Evolutionary conservation across 148 eudicot genomes (phyloP).

Genomic region (Diospyros lotus): DNA sequence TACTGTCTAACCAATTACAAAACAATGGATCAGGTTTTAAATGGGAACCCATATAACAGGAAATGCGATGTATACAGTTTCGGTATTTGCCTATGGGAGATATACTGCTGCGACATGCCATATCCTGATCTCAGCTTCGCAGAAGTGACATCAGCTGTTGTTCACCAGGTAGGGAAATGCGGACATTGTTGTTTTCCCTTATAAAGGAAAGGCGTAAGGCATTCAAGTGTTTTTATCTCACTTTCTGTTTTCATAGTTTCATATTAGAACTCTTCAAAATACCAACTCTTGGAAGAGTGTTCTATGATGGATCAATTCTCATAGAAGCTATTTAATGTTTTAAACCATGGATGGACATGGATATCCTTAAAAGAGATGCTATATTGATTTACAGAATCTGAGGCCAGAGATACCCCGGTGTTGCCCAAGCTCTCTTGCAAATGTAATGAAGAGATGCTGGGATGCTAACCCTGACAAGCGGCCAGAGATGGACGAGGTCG

Average conservation of each 20-base stretch:
- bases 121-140: slow-evolving; percentile 91
- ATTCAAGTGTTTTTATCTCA: not conserved
- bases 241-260: not conserved
- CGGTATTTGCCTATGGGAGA: slow-evolving; percentile 89
- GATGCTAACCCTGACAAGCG: slow-evolving; percentile 84
- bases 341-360: not conserved
- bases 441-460: slow-evolving; percentile 91
- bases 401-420: slow-evolving; percentile 95
- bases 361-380: not conserved
- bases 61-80: slow-evolving; percentile 89
- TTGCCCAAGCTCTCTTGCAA: slow-evolving; percentile 72
- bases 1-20: not conserved
- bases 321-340: not conserved
- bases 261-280: not conserved
- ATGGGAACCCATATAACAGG: slow-evolving; percentile 74
- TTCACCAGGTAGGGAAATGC: slow-evolving; percentile 53
- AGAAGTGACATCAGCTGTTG: slow-evolving; percentile 90
- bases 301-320: not conserved
- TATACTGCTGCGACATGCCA: slow-evolving; percentile 95
- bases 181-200: not conserved
- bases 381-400: slow-evolving; percentile 52
- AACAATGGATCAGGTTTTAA: slow-evolving; percentile 52
- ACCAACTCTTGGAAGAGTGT: not conserved
- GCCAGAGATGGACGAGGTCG: slow-evolving; percentile 89
- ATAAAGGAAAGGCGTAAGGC: no score